Base-by-base conservation (phyloP, 2,329 filamentous ascomycete species). In the Ceratocystis lukuohia region DNA sequence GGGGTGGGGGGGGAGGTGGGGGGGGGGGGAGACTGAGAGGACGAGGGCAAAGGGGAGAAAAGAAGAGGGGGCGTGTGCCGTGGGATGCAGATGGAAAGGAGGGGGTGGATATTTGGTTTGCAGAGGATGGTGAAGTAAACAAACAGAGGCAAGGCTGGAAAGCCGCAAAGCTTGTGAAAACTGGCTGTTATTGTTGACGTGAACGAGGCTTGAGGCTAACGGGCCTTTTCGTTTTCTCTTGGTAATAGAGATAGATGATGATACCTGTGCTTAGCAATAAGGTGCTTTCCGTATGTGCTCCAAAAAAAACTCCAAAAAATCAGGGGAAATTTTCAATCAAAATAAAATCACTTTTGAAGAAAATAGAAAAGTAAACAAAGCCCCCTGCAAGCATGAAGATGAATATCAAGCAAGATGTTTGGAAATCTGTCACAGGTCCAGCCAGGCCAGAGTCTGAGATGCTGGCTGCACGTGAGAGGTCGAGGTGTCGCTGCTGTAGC, bases 361-460 rank as follows among this genome's bases (percentile, higher is more conserved):
- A 12, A 41, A 41, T 15, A 30, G 12, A n/a, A 62, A 44, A 62
- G 61, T 30, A 62, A 44, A 62, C 59, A 62, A 62, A 62, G 10
- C n/a, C 53, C 53, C 53, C 30, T 57, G 53, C 25, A 57, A 33
- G 30, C 33, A 20, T n/a, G 33, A 22, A 33, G n/a, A 61, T 28
- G 57, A 44, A 44, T 17, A 22, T n/a, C 57, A 44, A 57, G 37
- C 48, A 10, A 53, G 22, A 25, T 57, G 53, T 57, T 33, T 57
- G 30, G 53, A 30, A 33, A 30, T 57, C 53, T 57, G 53, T 20
- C 53, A 57, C 53, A 57, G 37, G 10, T 12, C 3, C 10, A 5
- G 12, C 37, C 37, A 41, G 53, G 53, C 53, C 53, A 57, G 28
- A 57, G 22, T 57, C 53, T 28, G 53, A 57, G 53, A 57, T 57